Evolutionary conservation across 768 basidiomycete genomes (phyloP), one percentile per base, ranked within the genome.

Genomic region (Psilocybe tampanensis): DNA sequence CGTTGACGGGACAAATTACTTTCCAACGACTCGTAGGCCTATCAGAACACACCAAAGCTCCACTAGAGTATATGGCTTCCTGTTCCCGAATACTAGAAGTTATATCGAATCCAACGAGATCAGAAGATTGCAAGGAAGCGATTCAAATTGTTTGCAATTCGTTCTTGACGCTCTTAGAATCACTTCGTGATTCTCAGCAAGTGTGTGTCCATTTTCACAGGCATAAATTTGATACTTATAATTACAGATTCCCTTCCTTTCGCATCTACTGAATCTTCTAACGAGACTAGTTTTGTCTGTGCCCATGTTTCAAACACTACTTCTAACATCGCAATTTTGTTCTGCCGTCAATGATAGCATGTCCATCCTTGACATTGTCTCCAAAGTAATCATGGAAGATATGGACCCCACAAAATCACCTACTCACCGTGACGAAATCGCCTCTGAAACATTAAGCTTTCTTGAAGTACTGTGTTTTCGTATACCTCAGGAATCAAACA

Each of bases 401-500:
- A 70, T 81, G 17, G 59, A 61, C 9, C 74, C 77, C 18, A 64
- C 70, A 22, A 71, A 67, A 39, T 63, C 66, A 17, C 56, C 60
- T 22, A 69, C 61, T 22, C 59, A 69, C 13, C 64, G 66, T 2
- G 70, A 69, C 39, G 48, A 59, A 18, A 70, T 88, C 4, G 79
- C 74, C 22, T 66, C 60, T 36, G 78, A 81, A 60, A 70, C 71
- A 0, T 53, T 85, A 1, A 71, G 71, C 7, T 71, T 90, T 13
- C 68, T 89, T 13, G 85, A 89, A 64, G 73, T 77, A 0, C 60
- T 90, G 26, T 79, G 78, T 53, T 83, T 80, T 74, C 74, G 74
- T 54, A 66, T 74, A 24, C 70, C 79, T 1, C 76, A 79, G 13
- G 79, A 82, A 12, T 60, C 73, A 7, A 73, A 77, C 23, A 63